Conservation (phyloP, 1,284 basidiomycete genomes). For the Tylopilus microsporus region DNA sequence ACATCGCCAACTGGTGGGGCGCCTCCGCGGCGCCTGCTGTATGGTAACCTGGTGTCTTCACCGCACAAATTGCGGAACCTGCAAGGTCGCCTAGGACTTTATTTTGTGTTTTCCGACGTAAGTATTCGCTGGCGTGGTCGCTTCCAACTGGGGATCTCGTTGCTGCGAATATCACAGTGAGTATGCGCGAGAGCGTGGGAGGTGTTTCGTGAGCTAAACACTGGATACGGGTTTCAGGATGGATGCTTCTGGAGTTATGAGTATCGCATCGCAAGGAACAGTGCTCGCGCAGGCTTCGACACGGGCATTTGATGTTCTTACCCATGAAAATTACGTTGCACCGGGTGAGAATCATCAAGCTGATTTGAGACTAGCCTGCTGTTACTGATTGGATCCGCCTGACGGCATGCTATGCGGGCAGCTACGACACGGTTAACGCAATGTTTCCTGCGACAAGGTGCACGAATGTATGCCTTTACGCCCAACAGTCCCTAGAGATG, state of each 20-base stretch:
- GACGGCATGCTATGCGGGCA: constrained; percentile 20
- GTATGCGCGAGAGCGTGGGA: constrained; percentile 31
- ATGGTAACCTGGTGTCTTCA: constrained; percentile 80
- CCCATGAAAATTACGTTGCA: constrained; percentile 69
- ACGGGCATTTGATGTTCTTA: constrained; percentile 70
- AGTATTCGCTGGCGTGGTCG: constrained; percentile 73
- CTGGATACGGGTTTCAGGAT: constrained; percentile 36
- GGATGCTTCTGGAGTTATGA: constrained; percentile 48
- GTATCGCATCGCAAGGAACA: constrained; percentile 48
- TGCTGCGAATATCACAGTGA: constrained; percentile 76
- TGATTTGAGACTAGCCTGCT: constrained; percentile 16
- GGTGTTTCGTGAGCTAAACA: constrained; percentile 19
- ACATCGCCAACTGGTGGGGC: constrained; percentile 42
- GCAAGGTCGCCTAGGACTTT: constrained; percentile 71
- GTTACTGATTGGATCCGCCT: constrained; percentile 21
- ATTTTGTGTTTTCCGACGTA: constrained; percentile 87
- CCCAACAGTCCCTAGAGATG: constrained; percentile 34
- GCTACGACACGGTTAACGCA: constrained; percentile 46
- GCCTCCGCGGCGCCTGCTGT: constrained; percentile 59
- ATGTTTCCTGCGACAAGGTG: constrained; percentile 73
- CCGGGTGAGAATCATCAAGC: constrained; percentile 54
- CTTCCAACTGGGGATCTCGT: constrained; percentile 70
- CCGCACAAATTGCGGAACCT: constrained; percentile 73
- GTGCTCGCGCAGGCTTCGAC: constrained; percentile 68
- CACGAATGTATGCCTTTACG: constrained; percentile 61